Evolutionary conservation across 2,329 filamentous ascomycete species (phyloP), one percentile per base, ranked within the genome.

Genomic region (Phialocephala sp.): DNA sequence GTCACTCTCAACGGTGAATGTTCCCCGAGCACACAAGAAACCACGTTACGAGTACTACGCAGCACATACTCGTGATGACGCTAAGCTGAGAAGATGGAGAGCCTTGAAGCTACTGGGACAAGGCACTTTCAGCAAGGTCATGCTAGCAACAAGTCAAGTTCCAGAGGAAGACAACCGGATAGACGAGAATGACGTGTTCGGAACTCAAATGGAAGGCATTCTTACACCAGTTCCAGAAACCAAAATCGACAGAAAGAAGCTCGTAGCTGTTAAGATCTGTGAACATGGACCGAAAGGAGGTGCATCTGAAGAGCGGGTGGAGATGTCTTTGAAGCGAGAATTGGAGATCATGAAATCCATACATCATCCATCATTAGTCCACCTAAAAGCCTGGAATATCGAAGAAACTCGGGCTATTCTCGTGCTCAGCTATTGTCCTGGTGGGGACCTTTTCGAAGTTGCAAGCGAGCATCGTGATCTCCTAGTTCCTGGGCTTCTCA

Each of bases 261-360:
- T 99, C 15, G 95, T 98, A 2, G 95, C 95, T 1, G 89, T 99
- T 75, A 99, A 99, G 79, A 89, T 99, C 54, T 94, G 96, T 76
- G 93, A 97, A 77, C 93, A 97, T 79, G 95, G 94, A 3, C 94
- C 95, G 0, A 92, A 92, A 27, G 95, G 95, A 60, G 94, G 94
- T 55, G 94, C 94, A 4, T 95, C 95, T 58, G 93, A 97, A 76
- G 92, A 97, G 72, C 89, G 95, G 45, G 89, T 98, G 68, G 94
- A 97, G 78, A 92, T 95, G 79, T 96, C 93, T 64, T 81, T 99
- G 69, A 97, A 97, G 80, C 89, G 95, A 67, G 95, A 99, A 81
- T 86, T 99, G 47, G 94, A 98, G 73, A 96, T 99, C 70, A 89
- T 99, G 82, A 93, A 91, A 76, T 88, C 86, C 20, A 89, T 98